These are phyloP conservation scores for Lactifluus echinatus DNA, from an alignment of 768 basidiomycete species.

Conservation along the genomic window DNA sequence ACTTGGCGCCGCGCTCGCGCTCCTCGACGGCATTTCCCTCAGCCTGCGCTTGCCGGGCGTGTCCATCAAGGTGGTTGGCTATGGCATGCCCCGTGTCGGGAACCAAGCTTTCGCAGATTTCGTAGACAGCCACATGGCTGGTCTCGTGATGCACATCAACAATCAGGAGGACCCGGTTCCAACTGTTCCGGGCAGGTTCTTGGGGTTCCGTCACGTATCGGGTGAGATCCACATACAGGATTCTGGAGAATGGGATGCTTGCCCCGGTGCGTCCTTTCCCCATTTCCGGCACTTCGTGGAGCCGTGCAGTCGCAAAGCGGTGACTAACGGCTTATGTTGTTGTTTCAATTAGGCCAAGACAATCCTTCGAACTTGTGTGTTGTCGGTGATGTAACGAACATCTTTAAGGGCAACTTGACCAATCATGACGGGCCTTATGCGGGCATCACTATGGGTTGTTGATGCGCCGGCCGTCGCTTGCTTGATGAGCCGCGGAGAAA, in stretches of 20 bases:
- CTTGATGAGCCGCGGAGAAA: too few species aligned
- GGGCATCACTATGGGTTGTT: too few species aligned
- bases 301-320: neutral
- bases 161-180: slow-evolving; percentile 30
- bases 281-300: neutral
- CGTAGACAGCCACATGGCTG: neutral
- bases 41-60: slow-evolving; percentile 17
- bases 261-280: slow-evolving; percentile 34
- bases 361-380: too few species aligned
- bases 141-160: neutral
- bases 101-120: slow-evolving; percentile 4
- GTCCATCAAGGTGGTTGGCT: slow-evolving; percentile 16
- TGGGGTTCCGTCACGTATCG: slow-evolving; percentile 41
- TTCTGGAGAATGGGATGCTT: slow-evolving; percentile 43
- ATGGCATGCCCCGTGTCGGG: slow-evolving; percentile 25
- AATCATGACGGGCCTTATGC: too few species aligned
- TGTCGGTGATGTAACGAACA: too few species aligned
- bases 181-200: slow-evolving; percentile 27
- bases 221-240: slow-evolving; percentile 35
- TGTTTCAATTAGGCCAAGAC: too few species aligned
- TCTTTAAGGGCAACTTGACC: too few species aligned
- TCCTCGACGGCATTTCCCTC: slow-evolving; percentile 25
- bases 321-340: neutral
- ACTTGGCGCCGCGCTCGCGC: slow-evolving; percentile 22
- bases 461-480: too few species aligned